These are phyloP conservation scores for Filosporella fistucella DNA, from an alignment of 495 filamentous ascomycete genomes.

Conservation along the genomic window DNA sequence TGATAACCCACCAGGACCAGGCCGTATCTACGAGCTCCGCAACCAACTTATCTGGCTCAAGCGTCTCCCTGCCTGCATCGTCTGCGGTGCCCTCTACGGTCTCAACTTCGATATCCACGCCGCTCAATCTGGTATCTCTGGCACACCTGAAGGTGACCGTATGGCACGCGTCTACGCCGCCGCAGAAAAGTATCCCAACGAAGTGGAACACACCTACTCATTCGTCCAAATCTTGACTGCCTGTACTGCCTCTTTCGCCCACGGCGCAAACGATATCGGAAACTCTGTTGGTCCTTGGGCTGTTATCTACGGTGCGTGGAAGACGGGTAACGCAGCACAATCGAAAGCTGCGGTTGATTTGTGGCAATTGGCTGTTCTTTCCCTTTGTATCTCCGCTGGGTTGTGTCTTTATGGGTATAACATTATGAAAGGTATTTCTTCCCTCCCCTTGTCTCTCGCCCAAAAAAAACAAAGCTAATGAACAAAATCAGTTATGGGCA, in stretches of 20 bases:
- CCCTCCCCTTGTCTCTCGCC: neutral
- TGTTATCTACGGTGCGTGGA: constrained; percentile 65
- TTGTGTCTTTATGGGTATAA: constrained; percentile 71
- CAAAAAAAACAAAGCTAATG: neutral
- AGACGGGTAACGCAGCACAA: constrained; percentile 34
- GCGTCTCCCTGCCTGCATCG: constrained; percentile 56
- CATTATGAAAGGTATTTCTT: constrained; percentile 51
- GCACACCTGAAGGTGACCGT: constrained; percentile 62
- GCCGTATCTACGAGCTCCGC: constrained; percentile 60
- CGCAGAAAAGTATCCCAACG: constrained; percentile 66
- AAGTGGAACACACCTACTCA: constrained; percentile 74
- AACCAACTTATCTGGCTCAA: constrained; percentile 55
- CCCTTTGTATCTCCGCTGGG: constrained; percentile 42
- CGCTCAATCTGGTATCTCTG: constrained; percentile 56
- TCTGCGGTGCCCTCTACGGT: constrained; percentile 56
- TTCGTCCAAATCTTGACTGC: constrained; percentile 75
- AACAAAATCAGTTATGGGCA: constrained; percentile 43
- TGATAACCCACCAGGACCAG: constrained; percentile 62
- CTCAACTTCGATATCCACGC: constrained; percentile 70
- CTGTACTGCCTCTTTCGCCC: constrained; percentile 70
- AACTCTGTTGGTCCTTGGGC: constrained; percentile 64
- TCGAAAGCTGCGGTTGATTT: constrained; percentile 54
- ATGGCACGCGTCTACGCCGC: constrained; percentile 57
- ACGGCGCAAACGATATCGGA: constrained; percentile 73
- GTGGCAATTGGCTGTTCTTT: constrained; percentile 63